Percentiles rank a stretch among this genome's conserved stretches.
phyloP scores from a whole-genome alignment of 2,329 filamentous ascomycete species.

The Orbilia javanica region DNA sequence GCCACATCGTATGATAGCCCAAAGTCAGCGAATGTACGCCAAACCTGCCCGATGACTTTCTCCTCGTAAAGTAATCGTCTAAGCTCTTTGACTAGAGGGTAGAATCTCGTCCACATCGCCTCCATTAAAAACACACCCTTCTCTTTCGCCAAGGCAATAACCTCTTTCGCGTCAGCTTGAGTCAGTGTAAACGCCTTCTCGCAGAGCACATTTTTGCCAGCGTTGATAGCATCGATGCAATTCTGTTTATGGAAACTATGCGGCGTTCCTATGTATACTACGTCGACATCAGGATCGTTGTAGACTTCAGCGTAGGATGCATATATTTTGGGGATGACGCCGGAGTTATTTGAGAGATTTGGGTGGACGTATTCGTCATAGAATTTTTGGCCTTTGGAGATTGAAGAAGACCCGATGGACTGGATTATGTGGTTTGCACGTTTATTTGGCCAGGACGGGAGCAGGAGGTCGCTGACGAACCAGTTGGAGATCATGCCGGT shows the following conservation, averaged over 20 bases:
- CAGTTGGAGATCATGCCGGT: constrained; percentile 68
- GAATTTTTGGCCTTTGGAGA: constrained; percentile 66
- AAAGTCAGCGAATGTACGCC: constrained; percentile 66
- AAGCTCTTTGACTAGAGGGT: constrained; percentile 65
- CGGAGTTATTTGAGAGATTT: constrained; percentile 60
- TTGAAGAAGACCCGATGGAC: constrained; percentile 66
- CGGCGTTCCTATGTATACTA: constrained; percentile 68
- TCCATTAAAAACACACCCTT: constrained; percentile 68
- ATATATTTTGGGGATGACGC: constrained; percentile 64
- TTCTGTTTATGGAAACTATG: constrained; percentile 67
- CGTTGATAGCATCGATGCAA: constrained; percentile 66
- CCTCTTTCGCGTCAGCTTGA: constrained; percentile 65
- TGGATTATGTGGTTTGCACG: constrained; percentile 66
- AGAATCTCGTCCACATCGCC: constrained; percentile 68
- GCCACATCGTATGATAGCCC: constrained; percentile 65
- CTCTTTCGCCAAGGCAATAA: constrained; percentile 65
- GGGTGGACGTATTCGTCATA: constrained; percentile 62
- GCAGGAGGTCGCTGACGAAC: constrained; percentile 67
- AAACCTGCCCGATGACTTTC: constrained; percentile 65
- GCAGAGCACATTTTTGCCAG: constrained; percentile 67
- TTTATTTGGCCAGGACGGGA: constrained; percentile 64
- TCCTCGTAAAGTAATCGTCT: constrained; percentile 65
- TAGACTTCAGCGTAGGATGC: constrained; percentile 66
- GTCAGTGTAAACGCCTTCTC: constrained; percentile 68
- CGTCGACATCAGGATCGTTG: constrained; percentile 66